A percentile compares a stretch with the other conserved stretches of the same genome.
These are phyloP conservation scores for Phytophthora cactorum DNA, from an alignment of 352 stramenopile genomes.

Conservation along the genomic window DNA sequence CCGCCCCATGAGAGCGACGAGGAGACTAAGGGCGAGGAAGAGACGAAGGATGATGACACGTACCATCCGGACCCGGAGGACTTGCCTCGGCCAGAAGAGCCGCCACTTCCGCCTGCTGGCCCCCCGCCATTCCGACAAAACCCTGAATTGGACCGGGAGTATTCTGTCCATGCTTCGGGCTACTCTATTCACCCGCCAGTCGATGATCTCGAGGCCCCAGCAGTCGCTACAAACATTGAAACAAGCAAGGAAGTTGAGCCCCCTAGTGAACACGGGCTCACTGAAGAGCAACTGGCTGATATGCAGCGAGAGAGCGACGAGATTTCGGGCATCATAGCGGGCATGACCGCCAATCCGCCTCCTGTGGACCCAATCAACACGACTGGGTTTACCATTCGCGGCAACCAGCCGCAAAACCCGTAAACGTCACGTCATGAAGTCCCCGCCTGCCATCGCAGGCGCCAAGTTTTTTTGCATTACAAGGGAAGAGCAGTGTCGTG, in stretches of 20 bases:
- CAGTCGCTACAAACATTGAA: slow-evolving; percentile 27
- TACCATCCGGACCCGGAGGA: background rate
- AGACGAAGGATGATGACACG: slow-evolving; percentile 17
- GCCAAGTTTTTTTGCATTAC: slow-evolving; percentile 19
- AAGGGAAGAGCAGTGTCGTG: slow-evolving; percentile 2
- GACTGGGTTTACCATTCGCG: slow-evolving; percentile 35
- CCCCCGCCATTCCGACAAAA: slow-evolving; percentile 41
- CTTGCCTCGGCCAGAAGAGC: slow-evolving; percentile 21
- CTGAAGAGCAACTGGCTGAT: slow-evolving; percentile 21
- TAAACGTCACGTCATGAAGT: slow-evolving; percentile 15
- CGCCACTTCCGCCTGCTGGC: slow-evolving; percentile 29
- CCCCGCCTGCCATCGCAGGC: background rate
- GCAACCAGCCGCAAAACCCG: slow-evolving; percentile 26
- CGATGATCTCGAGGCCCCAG: slow-evolving; percentile 37
- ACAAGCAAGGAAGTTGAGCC: slow-evolving; percentile 13
- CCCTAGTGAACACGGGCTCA: background rate
- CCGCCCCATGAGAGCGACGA: slow-evolving; percentile 38
- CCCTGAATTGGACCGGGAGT: slow-evolving; percentile 35
- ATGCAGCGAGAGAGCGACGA: slow-evolving; percentile 32
- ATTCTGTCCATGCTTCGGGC: slow-evolving; percentile 19
- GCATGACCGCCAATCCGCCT: slow-evolving; percentile 19
- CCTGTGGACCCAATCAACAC: slow-evolving; percentile 14
- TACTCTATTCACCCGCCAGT: slow-evolving; percentile 35
- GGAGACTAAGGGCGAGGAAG: slow-evolving; percentile 30
- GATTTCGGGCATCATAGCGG: slow-evolving; percentile 37